Conservation (phyloP, 2,329 filamentous ascomycete species). For the Escovopsis weberi region DNA sequence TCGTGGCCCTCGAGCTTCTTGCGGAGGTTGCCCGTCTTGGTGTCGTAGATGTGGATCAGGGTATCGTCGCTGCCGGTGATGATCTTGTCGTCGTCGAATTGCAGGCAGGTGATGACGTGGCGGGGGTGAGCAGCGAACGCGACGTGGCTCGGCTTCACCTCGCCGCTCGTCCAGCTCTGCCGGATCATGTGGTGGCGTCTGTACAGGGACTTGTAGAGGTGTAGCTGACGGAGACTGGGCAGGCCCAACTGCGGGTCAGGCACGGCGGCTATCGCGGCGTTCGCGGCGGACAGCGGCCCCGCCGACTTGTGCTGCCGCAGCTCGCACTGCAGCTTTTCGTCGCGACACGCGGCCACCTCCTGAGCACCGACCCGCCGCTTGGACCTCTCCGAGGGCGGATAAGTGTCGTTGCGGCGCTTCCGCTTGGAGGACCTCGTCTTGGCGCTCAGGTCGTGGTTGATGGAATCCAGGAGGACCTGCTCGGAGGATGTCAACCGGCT, state of each 20-base stretch:
- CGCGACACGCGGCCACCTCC: slow-evolving; percentile 27
- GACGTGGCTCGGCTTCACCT: slow-evolving; percentile 74
- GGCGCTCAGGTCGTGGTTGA: slow-evolving; percentile 27
- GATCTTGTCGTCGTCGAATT: slow-evolving; percentile 97
- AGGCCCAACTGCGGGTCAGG: slow-evolving; percentile 71
- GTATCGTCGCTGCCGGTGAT: slow-evolving; percentile 95
- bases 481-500: slow-evolving; percentile 38
- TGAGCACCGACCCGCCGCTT: slow-evolving; percentile 39
- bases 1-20: slow-evolving; percentile 85
- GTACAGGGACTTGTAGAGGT: slow-evolving; percentile 93
- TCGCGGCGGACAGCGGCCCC: slow-evolving; percentile 75
- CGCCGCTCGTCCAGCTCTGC: slow-evolving; percentile 80
- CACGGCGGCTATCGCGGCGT: slow-evolving; percentile 67
- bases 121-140: slow-evolving; percentile 93
- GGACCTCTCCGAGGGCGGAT: slow-evolving; percentile 30
- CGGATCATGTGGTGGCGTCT: slow-evolving; percentile 84
- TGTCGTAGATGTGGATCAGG: slow-evolving; percentile 95
- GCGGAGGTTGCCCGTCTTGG: slow-evolving; percentile 75
- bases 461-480: slow-evolving; percentile 29
- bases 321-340: slow-evolving; percentile 25
- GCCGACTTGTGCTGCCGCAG: slow-evolving; percentile 47
- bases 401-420: slow-evolving; percentile 35
- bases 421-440: slow-evolving; percentile 39
- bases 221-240: slow-evolving; percentile 63
- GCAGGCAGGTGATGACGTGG: slow-evolving; percentile 92